Evolutionary conservation across 805 yeast genomes (phyloP).

Genomic region (Maudiozyma serrabonitensis): DNA sequence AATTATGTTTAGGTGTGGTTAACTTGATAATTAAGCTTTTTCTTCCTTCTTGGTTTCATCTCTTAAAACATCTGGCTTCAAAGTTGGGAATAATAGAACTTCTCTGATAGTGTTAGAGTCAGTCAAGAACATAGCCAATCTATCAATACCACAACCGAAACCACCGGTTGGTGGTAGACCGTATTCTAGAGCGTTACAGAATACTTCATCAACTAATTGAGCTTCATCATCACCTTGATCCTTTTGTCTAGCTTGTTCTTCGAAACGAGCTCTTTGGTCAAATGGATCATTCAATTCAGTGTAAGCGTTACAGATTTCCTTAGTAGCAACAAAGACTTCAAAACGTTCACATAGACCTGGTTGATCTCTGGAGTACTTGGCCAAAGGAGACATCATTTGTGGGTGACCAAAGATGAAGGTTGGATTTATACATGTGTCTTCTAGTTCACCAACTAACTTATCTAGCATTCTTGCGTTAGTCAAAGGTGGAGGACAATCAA

Average conservation of each 20-base stretch:
- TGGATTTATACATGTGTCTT: slow-evolving; percentile 52
- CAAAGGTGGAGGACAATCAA: slow-evolving; percentile 83
- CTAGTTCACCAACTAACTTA: slow-evolving; percentile 86
- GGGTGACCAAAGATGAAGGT: slow-evolving; percentile 79
- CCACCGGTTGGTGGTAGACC: slow-evolving; percentile 98
- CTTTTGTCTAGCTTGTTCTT: slow-evolving; percentile 38
- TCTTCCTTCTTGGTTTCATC: slow-evolving; percentile 27
- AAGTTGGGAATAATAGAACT: slow-evolving; percentile 94
- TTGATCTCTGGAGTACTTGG: slow-evolving; percentile 48
- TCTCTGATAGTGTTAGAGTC: slow-evolving; percentile 95
- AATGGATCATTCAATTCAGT: slow-evolving; percentile 92
- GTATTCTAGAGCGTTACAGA: slow-evolving; percentile 70
- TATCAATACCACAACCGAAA: slow-evolving; percentile 91
- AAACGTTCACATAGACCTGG: slow-evolving; percentile 53
- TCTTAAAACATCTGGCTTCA: slow-evolving; percentile 73
- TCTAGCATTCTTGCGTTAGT: slow-evolving; percentile 99
- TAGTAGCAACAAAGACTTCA: slow-evolving; percentile 71
- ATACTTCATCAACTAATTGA: slow-evolving; percentile 47
- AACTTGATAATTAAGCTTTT: background rate
- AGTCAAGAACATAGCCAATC: slow-evolving; percentile 79
- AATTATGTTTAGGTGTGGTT: background rate
- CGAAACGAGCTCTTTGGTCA: slow-evolving; percentile 55
- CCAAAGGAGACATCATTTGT: slow-evolving; percentile 72
- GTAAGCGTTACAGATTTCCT: slow-evolving; percentile 84
- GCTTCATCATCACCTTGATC: slow-evolving; percentile 56